Percentiles rank a stretch among this genome's conserved stretches.
Evolutionary conservation across 306 rosid species (phyloP).

Genomic region (Malus sylvestris): DNA sequence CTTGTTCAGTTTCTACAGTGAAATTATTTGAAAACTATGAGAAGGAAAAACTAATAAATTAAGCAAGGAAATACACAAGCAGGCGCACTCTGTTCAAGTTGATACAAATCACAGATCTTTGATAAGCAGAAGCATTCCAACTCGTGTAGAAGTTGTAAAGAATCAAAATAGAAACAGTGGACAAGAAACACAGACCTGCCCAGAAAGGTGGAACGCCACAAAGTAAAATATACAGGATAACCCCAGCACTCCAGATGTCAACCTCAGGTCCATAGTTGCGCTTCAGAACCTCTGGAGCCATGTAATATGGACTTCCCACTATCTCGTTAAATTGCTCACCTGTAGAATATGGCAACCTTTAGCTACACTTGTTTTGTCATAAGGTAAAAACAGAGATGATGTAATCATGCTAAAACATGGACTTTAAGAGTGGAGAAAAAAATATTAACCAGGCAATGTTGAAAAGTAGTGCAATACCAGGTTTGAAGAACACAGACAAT

Average conservation of each 20-base stretch:
- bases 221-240: constrained; percentile 71
- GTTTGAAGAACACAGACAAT: constrained; percentile 43
- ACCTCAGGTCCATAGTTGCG: constrained; percentile 80
- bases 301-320: constrained; percentile 83
- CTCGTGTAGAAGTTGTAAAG: neutral
- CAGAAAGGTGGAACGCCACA: constrained; percentile 87
- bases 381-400: neutral
- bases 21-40: neutral
- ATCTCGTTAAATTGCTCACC: constrained; percentile 50
- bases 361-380: neutral
- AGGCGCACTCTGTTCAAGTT: neutral
- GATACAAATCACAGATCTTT: neutral
- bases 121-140: neutral
- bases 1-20: constrained; percentile 52
- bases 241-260: constrained; percentile 91
- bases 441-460: neutral
- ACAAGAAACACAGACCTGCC: constrained; percentile 62
- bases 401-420: neutral
- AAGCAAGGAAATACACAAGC: neutral
- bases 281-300: constrained; percentile 83
- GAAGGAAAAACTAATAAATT: neutral
- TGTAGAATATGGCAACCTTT: constrained; percentile 14
- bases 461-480: constrained; percentile 29
- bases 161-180: neutral
- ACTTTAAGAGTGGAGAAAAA: neutral